These are phyloP conservation scores for Coemansia sp. DNA, from an alignment of 192 early-diverging fungal species.

Conservation along the genomic window DNA sequence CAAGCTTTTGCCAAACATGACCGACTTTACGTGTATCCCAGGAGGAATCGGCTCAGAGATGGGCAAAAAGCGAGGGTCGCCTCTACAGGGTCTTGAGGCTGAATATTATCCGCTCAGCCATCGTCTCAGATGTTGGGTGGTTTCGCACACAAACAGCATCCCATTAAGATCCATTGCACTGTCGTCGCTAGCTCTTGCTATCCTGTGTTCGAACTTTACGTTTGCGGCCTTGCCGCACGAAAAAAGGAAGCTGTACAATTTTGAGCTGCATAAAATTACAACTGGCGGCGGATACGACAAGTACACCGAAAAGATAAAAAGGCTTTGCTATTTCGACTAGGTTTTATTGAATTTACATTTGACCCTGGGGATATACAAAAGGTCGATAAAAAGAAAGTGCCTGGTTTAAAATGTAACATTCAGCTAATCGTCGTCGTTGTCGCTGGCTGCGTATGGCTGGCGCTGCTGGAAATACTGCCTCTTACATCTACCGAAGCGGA, in stretches of 20 bases:
- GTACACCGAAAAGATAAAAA: neutral
- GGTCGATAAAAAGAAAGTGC: too few relatives aligned
- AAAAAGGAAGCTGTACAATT: neutral
- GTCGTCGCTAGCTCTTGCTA: neutral
- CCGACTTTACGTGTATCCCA: neutral
- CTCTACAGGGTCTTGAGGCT: neutral
- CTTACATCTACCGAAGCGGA: neutral
- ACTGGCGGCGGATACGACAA: neutral
- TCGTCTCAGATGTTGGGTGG: neutral
- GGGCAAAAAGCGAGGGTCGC: neutral
- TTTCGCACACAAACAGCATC: neutral
- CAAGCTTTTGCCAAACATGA: constrained; percentile 1
- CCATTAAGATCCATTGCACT: neutral
- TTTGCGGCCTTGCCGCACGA: neutral
- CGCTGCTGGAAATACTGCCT: neutral
- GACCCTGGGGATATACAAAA: too few relatives aligned
- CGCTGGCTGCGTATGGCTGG: neutral
- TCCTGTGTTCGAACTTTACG: constrained; percentile 2
- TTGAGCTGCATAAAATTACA: neutral
- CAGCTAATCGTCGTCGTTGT: neutral
- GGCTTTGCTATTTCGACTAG: neutral
- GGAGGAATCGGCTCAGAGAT: neutral
- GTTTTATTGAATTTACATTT: neutral
- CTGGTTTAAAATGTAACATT: too few relatives aligned
- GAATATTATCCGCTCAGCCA: constrained; percentile 2